These are phyloP conservation scores for Quercus alba DNA, from an alignment of 306 rosid genomes.

Conservation along the genomic window DNA sequence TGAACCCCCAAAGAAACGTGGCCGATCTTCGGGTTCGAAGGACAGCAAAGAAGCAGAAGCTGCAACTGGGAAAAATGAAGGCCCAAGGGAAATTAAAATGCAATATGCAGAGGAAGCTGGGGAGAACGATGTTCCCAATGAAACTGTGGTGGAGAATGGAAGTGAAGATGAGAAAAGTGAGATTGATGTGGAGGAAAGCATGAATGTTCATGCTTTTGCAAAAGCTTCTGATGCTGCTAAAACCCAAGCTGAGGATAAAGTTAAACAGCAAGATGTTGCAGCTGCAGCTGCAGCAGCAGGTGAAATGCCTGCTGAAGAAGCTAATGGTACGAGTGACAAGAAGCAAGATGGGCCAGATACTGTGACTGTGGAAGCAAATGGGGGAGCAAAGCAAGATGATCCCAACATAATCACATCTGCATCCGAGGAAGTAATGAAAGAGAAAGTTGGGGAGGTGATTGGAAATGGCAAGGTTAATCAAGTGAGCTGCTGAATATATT, in stretches of 20 bases:
- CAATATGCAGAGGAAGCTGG: slow-evolving; percentile 20
- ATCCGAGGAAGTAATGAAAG: slow-evolving; percentile 29
- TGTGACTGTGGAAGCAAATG: slow-evolving; percentile 27
- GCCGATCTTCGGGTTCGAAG: slow-evolving; percentile 62
- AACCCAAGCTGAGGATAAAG: slow-evolving; percentile 28
- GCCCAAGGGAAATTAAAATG: slow-evolving; percentile 22
- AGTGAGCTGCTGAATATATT: slow-evolving; percentile 42
- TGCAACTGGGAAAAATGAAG: slow-evolving; percentile 32
- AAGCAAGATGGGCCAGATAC: slow-evolving; percentile 23
- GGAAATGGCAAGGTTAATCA: slow-evolving; percentile 55
- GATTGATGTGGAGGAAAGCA: slow-evolving; percentile 28
- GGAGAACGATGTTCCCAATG: slow-evolving; percentile 16
- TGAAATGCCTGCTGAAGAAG: slow-evolving; percentile 27
- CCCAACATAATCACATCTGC: slow-evolving; percentile 4
- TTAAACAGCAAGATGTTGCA: slow-evolving; percentile 14
- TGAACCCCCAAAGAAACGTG: slow-evolving; percentile 65
- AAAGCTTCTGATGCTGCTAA: slow-evolving; percentile 15
- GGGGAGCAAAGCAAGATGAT: slow-evolving; percentile 38
- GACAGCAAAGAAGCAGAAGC: slow-evolving; percentile 53
- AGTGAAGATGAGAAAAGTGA: slow-evolving; percentile 14
- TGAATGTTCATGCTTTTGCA: slow-evolving; percentile 19
- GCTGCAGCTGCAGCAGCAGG: slow-evolving; percentile 22
- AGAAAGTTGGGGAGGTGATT: slow-evolving; percentile 28
- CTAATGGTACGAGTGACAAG: slow-evolving; percentile 32
- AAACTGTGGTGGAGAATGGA: slow-evolving; percentile 31